Conservation (phyloP, 2,329 filamentous ascomycete species). For the Aspergillus ustus region DNA sequence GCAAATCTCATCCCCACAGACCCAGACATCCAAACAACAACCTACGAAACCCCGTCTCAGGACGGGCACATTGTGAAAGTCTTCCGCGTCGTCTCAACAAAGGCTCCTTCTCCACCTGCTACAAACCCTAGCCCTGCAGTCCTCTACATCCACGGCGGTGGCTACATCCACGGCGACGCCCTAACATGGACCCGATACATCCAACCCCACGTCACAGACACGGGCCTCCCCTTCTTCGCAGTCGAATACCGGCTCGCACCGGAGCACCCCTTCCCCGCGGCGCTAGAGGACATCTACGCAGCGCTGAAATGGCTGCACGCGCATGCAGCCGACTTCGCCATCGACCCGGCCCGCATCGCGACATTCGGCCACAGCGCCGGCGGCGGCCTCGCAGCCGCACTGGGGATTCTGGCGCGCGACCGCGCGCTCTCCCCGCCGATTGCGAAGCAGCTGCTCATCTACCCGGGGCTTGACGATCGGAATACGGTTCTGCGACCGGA, state of each 20-base stretch:
- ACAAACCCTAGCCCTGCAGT: too few relatives aligned
- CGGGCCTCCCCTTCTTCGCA: slow-evolving; percentile 17
- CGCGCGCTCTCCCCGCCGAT: neutral
- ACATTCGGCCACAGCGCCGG: slow-evolving; percentile 26
- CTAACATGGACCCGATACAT: too few relatives aligned
- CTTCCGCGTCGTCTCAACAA: slow-evolving; percentile 31
- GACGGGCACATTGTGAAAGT: slow-evolving; percentile 7
- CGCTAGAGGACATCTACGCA: slow-evolving; percentile 31
- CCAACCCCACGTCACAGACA: neutral
- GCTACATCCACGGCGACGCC: too few relatives aligned
- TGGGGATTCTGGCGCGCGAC: slow-evolving; percentile 11
- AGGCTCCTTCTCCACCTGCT: slow-evolving; percentile 12
- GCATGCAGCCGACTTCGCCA: slow-evolving; percentile 20
- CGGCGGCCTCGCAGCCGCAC: slow-evolving; percentile 21
- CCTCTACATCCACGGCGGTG: too few relatives aligned
- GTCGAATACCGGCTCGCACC: slow-evolving; percentile 33
- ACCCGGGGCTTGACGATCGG: slow-evolving; percentile 19
- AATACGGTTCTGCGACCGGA: neutral
- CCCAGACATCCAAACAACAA: too few relatives aligned
- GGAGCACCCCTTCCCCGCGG: slow-evolving; percentile 28
- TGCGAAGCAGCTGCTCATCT: slow-evolving; percentile 16
- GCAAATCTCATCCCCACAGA: neutral
- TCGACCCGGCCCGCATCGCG: slow-evolving; percentile 24
- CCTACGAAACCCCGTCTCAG: too few relatives aligned
- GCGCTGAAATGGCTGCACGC: slow-evolving; percentile 29